Evolutionary conservation across 1,139 yeast species (phyloP), one percentile per base, ranked within the genome.

Genomic region (Hansenula sp.): DNA sequence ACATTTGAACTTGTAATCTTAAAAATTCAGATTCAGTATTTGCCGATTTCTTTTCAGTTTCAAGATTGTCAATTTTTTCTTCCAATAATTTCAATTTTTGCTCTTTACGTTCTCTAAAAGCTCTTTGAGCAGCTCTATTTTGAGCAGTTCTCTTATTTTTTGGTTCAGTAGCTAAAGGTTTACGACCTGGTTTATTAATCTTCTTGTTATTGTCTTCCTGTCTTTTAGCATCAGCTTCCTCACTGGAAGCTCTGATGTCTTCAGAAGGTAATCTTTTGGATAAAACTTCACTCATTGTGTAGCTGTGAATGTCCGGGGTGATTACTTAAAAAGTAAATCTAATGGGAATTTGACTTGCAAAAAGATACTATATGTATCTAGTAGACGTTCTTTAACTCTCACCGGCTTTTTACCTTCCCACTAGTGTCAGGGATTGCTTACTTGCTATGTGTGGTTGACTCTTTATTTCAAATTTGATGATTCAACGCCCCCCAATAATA

Each of bases 51-150:
- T 84, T 84, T 54, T 83, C 85, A 50, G 76, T 77, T 64, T 91
- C 96, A 52, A 91, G 72, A 48, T 68, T 65, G 46, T 72, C 66
- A 17, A 91, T 95, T 54, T 86, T 82, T 44, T 81, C 84, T 61
- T 91, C 97, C 49, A 93, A 72, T 50, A 90, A 96, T 59, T 82
- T 78, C 82, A 93, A 77, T 59, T 86, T 89, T 45, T 75, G 75
- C 63, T 93, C 98, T 64, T 93, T 93, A 51, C 99, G 78, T 65
- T 93, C 98, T 49, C 99, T 74, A 65, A 90, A 93, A 10, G 98
- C 98, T 46, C 98, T 74, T 66, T 93, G 99, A 18, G 99, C 99
- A 8, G 97, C 97, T 59, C 99, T 76, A 65, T 93, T 93, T 67
- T 93, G 99, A 1, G 97, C 98, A 18, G 96, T 89, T 55, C 99